phyloP scores from a whole-genome alignment of 192 early-diverging fungal genomes.

The Hyaloraphidium curvatum region DNA sequence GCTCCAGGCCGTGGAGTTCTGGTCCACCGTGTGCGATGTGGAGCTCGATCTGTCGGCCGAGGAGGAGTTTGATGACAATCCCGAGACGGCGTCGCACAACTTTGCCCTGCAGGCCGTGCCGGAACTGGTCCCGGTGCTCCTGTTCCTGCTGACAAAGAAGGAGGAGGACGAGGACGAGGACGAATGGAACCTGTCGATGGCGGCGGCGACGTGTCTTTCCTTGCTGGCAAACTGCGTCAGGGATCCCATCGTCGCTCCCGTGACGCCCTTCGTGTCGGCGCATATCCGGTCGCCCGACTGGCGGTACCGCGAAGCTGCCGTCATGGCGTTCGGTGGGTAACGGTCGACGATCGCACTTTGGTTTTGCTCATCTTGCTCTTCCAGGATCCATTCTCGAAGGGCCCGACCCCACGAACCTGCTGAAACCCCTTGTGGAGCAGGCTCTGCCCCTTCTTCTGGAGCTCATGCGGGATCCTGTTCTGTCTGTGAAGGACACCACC shows the following conservation, averaged over 20 bases:
- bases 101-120: constrained; percentile 60
- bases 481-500: constrained; percentile 90
- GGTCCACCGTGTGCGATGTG: constrained; percentile 95
- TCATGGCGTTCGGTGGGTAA: constrained; percentile 77
- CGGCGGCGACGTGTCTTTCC: constrained; percentile 83
- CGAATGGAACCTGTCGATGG: constrained; percentile 98
- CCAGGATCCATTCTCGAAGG: constrained; percentile 86
- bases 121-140: constrained; percentile 70
- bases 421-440: constrained; percentile 54
- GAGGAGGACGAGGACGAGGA: constrained; percentile 98
- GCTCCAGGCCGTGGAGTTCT: constrained; percentile 97
- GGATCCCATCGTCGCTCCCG: constrained; percentile 56
- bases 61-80: constrained; percentile 21
- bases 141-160: constrained; percentile 82
- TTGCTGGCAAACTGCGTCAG: constrained; percentile 69
- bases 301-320: constrained; percentile 87
- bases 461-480: constrained; percentile 66
- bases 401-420: constrained; percentile 37
- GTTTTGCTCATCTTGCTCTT: background rate
- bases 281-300: constrained; percentile 74
- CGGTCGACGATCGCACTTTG: background rate
- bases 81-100: constrained; percentile 32
- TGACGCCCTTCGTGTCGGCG: constrained; percentile 75
- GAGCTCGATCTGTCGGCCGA: constrained; percentile 60
- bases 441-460: constrained; percentile 75